These are phyloP conservation scores for Diaporthe ampelina DNA, from an alignment of 2,329 filamentous ascomycete species.

Conservation along the genomic window DNA sequence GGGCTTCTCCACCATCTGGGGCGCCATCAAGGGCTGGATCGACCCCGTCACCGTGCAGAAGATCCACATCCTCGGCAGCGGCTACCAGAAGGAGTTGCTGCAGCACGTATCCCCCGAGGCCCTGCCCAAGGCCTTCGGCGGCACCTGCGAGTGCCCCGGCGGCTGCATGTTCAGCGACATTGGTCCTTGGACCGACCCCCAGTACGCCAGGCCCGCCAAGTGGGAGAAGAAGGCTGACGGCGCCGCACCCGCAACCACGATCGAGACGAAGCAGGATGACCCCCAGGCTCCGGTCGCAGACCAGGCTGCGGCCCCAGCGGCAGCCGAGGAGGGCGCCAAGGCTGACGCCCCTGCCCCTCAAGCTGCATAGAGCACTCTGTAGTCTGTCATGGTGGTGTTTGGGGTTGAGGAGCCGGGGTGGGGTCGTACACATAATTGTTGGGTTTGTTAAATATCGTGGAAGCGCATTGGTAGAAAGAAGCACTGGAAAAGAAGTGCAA, in stretches of 20 bases:
- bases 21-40: conserved; percentile 90
- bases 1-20: conserved; percentile 91
- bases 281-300: conserved; percentile 49
- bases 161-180: conserved; percentile 90
- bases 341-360: conserved; percentile 51
- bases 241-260: conserved; percentile 45
- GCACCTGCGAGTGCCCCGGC: conserved; percentile 83
- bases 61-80: conserved; percentile 88
- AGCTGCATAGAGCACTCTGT: conserved; percentile 51
- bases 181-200: conserved; percentile 86
- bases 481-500: conserved; percentile 23
- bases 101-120: conserved; percentile 90
- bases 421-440: conserved; percentile 19
- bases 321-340: conserved; percentile 52
- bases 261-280: conserved; percentile 52
- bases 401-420: conserved; percentile 10
- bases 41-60: conserved; percentile 97
- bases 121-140: conserved; percentile 88
- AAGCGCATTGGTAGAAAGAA: conserved; percentile 27
- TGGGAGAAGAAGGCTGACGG: conserved; percentile 66
- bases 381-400: conserved; percentile 18
- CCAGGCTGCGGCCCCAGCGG: conserved; percentile 46
- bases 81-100: conserved; percentile 88
- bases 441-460: conserved; percentile 27
- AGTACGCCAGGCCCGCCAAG: conserved; percentile 76